Evolutionary conservation across 2,329 filamentous ascomycete species (phyloP).

Genomic region (Penicillium brasilianum): DNA sequence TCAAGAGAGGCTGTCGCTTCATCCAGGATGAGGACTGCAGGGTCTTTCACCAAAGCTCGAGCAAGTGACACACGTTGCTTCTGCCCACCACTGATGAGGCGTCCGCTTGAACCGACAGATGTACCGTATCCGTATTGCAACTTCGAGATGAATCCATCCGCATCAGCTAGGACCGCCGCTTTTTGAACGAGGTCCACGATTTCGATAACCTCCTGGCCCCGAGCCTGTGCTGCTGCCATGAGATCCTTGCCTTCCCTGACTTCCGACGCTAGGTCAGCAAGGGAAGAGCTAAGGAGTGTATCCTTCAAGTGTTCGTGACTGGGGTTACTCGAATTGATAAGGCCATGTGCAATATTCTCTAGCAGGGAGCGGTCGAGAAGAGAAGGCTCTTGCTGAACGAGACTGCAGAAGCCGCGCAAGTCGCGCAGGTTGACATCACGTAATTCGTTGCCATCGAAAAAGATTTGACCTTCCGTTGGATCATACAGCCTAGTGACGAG

Average conservation of each 20-base stretch:
- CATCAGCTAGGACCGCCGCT: conserved; percentile 64
- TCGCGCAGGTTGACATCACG: conserved; percentile 57
- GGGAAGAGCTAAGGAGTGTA: conserved; percentile 54
- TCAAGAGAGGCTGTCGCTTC: conserved; percentile 73
- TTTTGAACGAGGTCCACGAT: conserved; percentile 51
- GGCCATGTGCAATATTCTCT: conserved; percentile 49
- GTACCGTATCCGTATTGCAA: conserved; percentile 67
- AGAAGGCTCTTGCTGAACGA: conserved; percentile 32
- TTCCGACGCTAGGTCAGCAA: conserved; percentile 51
- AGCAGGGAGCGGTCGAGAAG: conserved; percentile 30
- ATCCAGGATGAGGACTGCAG: conserved; percentile 76
- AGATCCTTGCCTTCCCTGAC: conserved; percentile 59
- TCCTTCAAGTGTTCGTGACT: conserved; percentile 29
- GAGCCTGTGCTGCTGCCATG: conserved; percentile 48
- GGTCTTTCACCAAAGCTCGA: conserved; percentile 72
- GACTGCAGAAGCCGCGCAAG: conserved; percentile 29
- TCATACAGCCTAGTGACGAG: conserved; percentile 70
- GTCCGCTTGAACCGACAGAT: conserved; percentile 74
- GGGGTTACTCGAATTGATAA: conserved; percentile 43
- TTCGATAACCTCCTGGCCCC: conserved; percentile 54
- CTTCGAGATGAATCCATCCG: conserved; percentile 41
- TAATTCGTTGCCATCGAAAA: conserved; percentile 67
- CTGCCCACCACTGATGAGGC: conserved; percentile 77
- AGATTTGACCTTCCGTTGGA: conserved; percentile 64
- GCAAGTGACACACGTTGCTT: conserved; percentile 81